Conservation (phyloP, 2,329 filamentous ascomycete species). For the Colletotrichum spaethianum region DNA sequence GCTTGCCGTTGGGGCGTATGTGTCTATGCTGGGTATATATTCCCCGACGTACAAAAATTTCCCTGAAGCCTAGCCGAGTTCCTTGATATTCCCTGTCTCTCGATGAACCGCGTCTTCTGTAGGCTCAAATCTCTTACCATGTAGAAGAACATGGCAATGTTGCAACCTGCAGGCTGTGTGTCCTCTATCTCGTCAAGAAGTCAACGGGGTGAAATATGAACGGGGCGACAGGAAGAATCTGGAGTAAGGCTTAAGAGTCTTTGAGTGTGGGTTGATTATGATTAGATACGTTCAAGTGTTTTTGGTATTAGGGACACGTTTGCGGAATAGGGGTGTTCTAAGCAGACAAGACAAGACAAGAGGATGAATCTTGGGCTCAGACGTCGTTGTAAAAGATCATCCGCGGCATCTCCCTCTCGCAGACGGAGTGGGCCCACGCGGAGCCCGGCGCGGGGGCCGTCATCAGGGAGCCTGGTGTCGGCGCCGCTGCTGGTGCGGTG, state of each 20-base stretch:
- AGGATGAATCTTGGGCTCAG: neutral
- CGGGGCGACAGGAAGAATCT: too few relatives aligned
- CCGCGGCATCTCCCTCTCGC: slow-evolving; percentile 50
- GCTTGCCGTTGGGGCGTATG: neutral
- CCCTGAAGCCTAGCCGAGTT: neutral
- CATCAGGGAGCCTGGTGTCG: slow-evolving; percentile 47
- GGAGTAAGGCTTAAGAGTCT: too few relatives aligned
- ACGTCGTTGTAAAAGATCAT: slow-evolving; percentile 52
- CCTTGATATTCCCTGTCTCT: neutral
- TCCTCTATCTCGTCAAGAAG: neutral
- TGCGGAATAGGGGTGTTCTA: too few relatives aligned
- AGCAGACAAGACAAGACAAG: neutral
- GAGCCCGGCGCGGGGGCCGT: slow-evolving; percentile 54
- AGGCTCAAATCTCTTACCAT: neutral
- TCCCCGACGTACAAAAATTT: neutral
- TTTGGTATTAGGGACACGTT: too few relatives aligned
- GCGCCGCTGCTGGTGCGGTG: slow-evolving; percentile 48
- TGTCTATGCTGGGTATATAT: neutral
- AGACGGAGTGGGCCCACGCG: slow-evolving; percentile 56
- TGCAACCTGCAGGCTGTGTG: neutral
- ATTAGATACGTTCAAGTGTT: too few relatives aligned
- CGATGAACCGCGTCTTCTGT: neutral
- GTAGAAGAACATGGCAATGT: neutral
- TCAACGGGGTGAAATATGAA: too few relatives aligned
- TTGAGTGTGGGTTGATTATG: too few relatives aligned